Percentiles rank a stretch among this genome's conserved stretches.
Conservation (phyloP, 495 filamentous ascomycete genomes). For the Hypomontagnella monticulosa region DNA sequence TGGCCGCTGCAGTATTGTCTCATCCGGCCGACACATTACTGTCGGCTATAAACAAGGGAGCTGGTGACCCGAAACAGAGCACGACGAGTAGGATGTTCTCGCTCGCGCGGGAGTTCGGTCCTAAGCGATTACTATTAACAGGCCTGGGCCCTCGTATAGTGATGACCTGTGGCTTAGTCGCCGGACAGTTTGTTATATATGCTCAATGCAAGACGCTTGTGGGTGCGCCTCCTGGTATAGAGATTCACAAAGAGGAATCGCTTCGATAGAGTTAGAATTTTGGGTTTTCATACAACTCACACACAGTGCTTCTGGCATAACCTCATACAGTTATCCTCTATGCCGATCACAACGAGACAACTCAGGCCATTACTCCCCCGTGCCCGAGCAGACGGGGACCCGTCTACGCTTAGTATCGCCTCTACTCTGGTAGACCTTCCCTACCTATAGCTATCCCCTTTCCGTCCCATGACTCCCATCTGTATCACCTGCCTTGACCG, state of each 20-base stretch:
- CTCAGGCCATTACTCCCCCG: too few relatives aligned
- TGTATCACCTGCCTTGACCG: too few relatives aligned
- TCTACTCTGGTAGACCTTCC: too few relatives aligned
- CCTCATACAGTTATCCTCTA: too few relatives aligned
- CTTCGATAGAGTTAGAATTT: conserved; percentile 5
- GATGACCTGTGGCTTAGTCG: conserved; percentile 50
- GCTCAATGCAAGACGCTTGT: conserved; percentile 51
- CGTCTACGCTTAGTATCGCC: too few relatives aligned
- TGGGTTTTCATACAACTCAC: too few relatives aligned
- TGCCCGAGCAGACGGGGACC: too few relatives aligned
- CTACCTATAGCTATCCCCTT: too few relatives aligned
- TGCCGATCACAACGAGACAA: too few relatives aligned
- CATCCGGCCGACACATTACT: conserved; percentile 92
- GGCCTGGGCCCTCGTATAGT: conserved; percentile 49
- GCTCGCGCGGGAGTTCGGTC: conserved; percentile 50
- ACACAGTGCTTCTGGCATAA: too few relatives aligned
- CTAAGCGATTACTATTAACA: conserved; percentile 41
- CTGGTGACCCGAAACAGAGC: conserved; percentile 46
- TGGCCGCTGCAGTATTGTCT: conserved; percentile 84
- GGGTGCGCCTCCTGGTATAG: conserved; percentile 47
- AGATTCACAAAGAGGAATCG: conserved; percentile 48
- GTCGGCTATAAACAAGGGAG: conserved; percentile 87
- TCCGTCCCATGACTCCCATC: too few relatives aligned
- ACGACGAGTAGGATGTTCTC: conserved; percentile 49
- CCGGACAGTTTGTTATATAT: conserved; percentile 53